A percentile compares a stretch with the other conserved stretches of the same genome.
Conservation (phyloP, 345 rosid species). For the Eucalyptus camaldulensis region DNA sequence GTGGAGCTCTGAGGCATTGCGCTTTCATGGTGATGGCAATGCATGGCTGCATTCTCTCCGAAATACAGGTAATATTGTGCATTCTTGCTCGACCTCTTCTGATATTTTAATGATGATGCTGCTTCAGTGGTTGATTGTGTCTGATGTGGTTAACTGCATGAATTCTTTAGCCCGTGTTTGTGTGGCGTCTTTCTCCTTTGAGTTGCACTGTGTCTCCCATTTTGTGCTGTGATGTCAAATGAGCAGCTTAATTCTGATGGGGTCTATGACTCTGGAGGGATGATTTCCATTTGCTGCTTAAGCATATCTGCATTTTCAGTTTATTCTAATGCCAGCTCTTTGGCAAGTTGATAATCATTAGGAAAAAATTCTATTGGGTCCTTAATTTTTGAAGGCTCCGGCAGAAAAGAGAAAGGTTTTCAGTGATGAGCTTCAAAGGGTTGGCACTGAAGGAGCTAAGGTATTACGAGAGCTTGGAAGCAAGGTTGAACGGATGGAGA, state of each 20-base stretch:
- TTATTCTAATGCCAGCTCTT: background rate
- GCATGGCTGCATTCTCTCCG: slow-evolving; percentile 89
- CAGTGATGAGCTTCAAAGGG: slow-evolving; percentile 19
- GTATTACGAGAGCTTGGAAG: slow-evolving; percentile 24
- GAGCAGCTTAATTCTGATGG: background rate
- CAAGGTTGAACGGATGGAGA: slow-evolving; percentile 37
- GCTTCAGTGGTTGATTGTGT: background rate
- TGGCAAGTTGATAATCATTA: background rate
- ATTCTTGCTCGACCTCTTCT: background rate
- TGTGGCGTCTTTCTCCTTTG: background rate
- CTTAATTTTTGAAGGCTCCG: slow-evolving; percentile 42
- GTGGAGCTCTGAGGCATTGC: slow-evolving; percentile 86
- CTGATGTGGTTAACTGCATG: background rate
- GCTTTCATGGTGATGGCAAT: slow-evolving; percentile 95
- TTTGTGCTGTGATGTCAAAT: background rate
- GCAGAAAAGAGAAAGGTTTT: slow-evolving; percentile 66
- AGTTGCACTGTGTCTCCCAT: background rate
- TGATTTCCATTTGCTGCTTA: background rate
- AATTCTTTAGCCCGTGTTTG: background rate
- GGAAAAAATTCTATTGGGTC: background rate
- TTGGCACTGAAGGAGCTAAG: slow-evolving; percentile 36
- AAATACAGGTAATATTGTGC: slow-evolving; percentile 55
- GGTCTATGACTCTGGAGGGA: background rate
- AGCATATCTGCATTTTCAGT: background rate
- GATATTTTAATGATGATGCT: background rate